Evolutionary conservation across 2,329 filamentous ascomycete species (phyloP), one percentile per base, ranked within the genome.

Genomic region (Boeremia lycopersici): DNA sequence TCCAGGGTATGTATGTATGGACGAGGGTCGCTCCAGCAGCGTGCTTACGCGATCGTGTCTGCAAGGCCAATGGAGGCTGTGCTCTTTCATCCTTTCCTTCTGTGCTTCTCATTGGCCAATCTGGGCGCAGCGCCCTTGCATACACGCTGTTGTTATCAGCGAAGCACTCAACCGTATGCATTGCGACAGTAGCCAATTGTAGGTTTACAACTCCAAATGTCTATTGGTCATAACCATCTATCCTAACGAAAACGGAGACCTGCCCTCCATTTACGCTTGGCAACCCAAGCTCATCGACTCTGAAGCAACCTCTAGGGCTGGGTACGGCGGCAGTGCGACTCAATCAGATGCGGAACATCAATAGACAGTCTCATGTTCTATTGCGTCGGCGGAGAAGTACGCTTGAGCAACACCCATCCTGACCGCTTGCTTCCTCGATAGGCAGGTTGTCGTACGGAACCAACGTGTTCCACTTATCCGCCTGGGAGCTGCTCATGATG

Each of bases 401-500:
- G 15, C 34, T 15, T 28, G 50, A 56, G 19, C 48, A 42, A 2
- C 3, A 34, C 11, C 36, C 26, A 6, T 30, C 28, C 8, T 19
- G 31, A 5, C 8, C 29, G 1, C 44, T 42, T n/a, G 41, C 45
- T 33, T 42, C 39, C 19, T 56, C 29, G n/a, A 53, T 33, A 25
- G 41, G 41, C 10, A 56, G 8, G 3, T 40, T 59, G 8, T 50
- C 45, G 10, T 51, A 25, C 1, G 46, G 35, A 2, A 51, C 11
- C 5, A 29, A 19, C 17, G 33, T 26, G 23, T 51, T 51, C 49
- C 42, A 54, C 6, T 30, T 17, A 6, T 49, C 35, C 9, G 29
- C 25, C 7, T 25, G n/a, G 8, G 25, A 25, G 15, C 10, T 4
- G 5, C 30, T 26, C 47, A 43, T 30, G 8, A 31, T 42, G 31